A percentile compares a stretch with the other conserved stretches of the same genome.
phyloP scores from a whole-genome alignment of 257 asterid genomes.

The Agastache rugosa region DNA sequence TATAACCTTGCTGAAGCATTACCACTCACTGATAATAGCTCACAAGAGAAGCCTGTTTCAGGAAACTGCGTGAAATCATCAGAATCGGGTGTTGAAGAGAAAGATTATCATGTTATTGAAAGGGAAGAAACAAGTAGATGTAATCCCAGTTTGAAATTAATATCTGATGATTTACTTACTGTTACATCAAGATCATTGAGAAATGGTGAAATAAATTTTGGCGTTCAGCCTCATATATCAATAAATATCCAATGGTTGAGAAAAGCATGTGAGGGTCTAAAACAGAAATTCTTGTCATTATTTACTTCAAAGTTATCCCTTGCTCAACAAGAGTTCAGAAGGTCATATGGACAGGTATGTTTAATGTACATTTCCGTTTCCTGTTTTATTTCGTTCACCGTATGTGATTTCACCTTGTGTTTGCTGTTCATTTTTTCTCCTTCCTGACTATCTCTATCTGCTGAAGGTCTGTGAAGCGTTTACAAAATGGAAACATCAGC shows the following conservation, averaged over 20 bases:
- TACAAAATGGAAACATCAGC: conserved; percentile 57
- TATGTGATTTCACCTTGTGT: conserved; percentile 26
- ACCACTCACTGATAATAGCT: conserved; percentile 44
- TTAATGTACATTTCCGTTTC: conserved; percentile 24
- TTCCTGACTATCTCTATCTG: conserved; percentile 25
- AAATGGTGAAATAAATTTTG: conserved; percentile 42
- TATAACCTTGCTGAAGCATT: conserved; percentile 86
- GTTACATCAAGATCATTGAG: conserved; percentile 37
- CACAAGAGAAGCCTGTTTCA: conserved; percentile 39
- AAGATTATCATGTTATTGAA: conserved; percentile 39
- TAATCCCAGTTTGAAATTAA: conserved; percentile 38
- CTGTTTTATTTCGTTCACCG: conserved; percentile 16
- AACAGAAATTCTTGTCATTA: conserved; percentile 71
- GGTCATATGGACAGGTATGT: conserved; percentile 76
- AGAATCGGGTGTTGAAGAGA: conserved; percentile 36
- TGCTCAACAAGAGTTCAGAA: conserved; percentile 87
- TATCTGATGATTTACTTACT: conserved; percentile 44
- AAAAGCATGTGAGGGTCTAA: conserved; percentile 66
- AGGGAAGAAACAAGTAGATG: conserved; percentile 41
- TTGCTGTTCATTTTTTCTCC: conserved; percentile 20
- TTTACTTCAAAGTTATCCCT: conserved; percentile 63
- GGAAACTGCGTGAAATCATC: conserved; percentile 41
- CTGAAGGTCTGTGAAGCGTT: conserved; percentile 67
- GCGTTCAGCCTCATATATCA: conserved; percentile 38
- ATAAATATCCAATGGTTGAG: conserved; percentile 50